phyloP scores from a whole-genome alignment of 768 basidiomycete species.

The Thelephora aurantiotincta region DNA sequence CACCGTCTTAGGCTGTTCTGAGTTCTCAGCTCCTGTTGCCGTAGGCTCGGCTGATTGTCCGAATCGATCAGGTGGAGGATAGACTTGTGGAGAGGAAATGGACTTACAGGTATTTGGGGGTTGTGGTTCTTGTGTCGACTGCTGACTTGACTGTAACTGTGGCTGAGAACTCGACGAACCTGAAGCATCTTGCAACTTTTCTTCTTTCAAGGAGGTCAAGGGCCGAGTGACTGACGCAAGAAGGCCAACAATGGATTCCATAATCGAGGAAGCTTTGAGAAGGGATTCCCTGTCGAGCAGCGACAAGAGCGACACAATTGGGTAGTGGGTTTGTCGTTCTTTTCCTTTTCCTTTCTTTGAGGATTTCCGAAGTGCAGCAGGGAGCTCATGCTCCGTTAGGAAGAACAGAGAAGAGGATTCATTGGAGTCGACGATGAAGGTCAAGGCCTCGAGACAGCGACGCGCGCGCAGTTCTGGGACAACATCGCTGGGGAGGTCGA shows the following conservation, averaged over 20 bases:
- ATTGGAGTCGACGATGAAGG: slow-evolving; percentile 77
- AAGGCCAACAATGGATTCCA: slow-evolving; percentile 84
- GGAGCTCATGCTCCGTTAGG: slow-evolving; percentile 88
- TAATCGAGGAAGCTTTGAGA: slow-evolving; percentile 76
- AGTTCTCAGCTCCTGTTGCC: slow-evolving; percentile 7
- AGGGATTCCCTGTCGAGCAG: slow-evolving; percentile 80
- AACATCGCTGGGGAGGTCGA: slow-evolving; percentile 51
- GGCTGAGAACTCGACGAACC: not conserved
- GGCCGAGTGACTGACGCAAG: slow-evolving; percentile 84
- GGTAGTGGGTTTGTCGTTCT: slow-evolving; percentile 84
- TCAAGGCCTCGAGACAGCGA: slow-evolving; percentile 83
- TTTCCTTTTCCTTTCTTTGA: slow-evolving; percentile 92
- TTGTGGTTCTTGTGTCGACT: too few species aligned
- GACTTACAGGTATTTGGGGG: not conserved
- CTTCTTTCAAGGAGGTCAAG: slow-evolving; percentile 47
- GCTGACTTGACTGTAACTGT: too few species aligned
- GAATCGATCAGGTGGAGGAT: not conserved
- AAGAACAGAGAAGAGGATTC: slow-evolving; percentile 83
- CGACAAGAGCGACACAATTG: slow-evolving; percentile 78
- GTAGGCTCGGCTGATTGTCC: slow-evolving; percentile 3
- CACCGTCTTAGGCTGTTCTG: slow-evolving; percentile 11
- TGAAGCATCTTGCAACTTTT: slow-evolving; percentile 12
- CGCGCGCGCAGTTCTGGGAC: slow-evolving; percentile 91
- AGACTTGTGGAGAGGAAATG: not conserved
- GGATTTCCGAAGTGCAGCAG: slow-evolving; percentile 55